Percentiles rank a stretch among this genome's conserved stretches.
These are phyloP conservation scores for Agaricus sinodeliciosus DNA, from an alignment of 768 basidiomycete genomes.

Conservation along the genomic window DNA sequence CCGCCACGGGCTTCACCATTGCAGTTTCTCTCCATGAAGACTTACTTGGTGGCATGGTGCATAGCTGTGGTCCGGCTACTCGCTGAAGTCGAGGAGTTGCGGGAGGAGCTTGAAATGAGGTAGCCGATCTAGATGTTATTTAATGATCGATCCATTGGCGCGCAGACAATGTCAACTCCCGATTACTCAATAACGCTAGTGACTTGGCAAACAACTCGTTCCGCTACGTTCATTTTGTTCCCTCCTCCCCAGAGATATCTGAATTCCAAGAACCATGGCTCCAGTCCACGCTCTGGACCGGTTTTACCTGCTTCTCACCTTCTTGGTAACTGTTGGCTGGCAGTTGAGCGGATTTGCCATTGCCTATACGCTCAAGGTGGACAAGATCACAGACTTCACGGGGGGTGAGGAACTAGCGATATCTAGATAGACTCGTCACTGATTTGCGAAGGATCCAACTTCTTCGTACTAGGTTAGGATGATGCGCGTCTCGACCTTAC, in stretches of 20 bases:
- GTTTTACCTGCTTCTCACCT: slow-evolving; percentile 43
- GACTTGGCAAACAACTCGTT: background rate
- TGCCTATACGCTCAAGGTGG: slow-evolving; percentile 64
- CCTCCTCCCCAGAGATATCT: background rate
- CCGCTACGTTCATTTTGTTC: background rate
- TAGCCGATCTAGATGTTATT: no score
- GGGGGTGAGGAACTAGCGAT: slow-evolving; percentile 30
- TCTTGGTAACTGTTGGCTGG: slow-evolving; percentile 49
- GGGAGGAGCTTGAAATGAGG: no score
- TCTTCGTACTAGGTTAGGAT: slow-evolving; percentile 48
- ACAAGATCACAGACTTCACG: slow-evolving; percentile 70
- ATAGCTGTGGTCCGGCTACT: no score
- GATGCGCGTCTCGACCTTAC: background rate
- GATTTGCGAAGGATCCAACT: slow-evolving; percentile 45
- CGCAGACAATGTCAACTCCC: background rate
- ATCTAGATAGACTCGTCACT: background rate
- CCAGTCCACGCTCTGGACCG: slow-evolving; percentile 41
- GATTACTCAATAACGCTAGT: background rate
- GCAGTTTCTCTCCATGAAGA: no score
- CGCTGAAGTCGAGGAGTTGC: no score
- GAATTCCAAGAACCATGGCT: slow-evolving; percentile 17
- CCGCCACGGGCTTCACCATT: no score
- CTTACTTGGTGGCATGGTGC: no score
- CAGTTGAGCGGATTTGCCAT: slow-evolving; percentile 58
- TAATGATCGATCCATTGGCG: no score